A percentile compares a stretch with the other conserved stretches of the same genome.
phyloP scores from a whole-genome alignment of 176 grass and related monocot genomes.

The Dactylis glomerata region DNA sequence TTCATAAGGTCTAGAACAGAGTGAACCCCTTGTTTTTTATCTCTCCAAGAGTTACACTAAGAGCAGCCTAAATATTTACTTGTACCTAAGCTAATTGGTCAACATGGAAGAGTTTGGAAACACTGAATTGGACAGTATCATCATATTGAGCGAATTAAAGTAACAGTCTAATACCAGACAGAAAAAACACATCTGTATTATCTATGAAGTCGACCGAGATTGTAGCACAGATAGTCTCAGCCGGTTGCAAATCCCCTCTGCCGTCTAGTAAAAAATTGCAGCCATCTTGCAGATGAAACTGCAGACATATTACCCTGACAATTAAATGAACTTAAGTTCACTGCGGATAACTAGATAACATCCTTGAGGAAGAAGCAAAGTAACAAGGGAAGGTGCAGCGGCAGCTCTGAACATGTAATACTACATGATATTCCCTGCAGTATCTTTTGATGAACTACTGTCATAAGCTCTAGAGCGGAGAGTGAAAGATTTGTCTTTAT shows the following conservation, averaged over 20 bases:
- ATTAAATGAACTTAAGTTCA: not conserved
- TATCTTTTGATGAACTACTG: not conserved
- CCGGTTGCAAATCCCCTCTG: not conserved
- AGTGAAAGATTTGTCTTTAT: not conserved
- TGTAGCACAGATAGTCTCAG: not conserved
- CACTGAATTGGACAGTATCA: not conserved
- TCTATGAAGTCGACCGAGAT: not conserved
- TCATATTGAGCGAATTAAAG: not conserved
- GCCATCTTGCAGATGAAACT: not conserved
- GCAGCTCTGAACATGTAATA: not conserved
- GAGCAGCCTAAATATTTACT: not conserved
- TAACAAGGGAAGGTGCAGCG: not conserved
- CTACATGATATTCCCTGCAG: not conserved
- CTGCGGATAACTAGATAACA: not conserved
- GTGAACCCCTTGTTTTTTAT: not conserved
- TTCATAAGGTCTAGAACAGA: not conserved
- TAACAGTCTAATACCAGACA: not conserved
- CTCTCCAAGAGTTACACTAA: not conserved
- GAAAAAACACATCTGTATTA: not conserved
- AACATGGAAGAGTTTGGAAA: not conserved
- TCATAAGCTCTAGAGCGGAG: not conserved
- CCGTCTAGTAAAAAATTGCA: not conserved
- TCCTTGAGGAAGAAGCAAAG: constrained; percentile 23
- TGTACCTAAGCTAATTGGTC: constrained; percentile 9
- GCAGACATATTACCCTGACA: not conserved